Evolutionary conservation across 129 eudicot species (phyloP), one percentile per base, ranked within the genome.

Genomic region (Heracleum sosnowskyi): DNA sequence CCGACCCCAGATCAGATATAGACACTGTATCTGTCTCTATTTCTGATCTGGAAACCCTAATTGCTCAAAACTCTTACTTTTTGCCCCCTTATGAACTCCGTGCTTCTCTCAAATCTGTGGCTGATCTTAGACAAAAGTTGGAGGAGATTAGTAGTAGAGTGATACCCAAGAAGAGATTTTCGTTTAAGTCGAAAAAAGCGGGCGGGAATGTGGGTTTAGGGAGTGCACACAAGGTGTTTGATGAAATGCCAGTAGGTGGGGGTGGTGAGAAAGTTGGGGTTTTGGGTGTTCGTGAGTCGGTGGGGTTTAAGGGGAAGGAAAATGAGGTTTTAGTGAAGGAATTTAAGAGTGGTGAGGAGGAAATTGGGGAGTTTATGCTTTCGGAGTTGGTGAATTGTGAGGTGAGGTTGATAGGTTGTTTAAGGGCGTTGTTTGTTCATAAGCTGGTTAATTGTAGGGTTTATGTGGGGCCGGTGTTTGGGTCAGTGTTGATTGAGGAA

Each of bases 11-110:
- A 84, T 45, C 91, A 12, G 89, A 94, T 22, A 84, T 94, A 22
- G 86, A 90, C 33, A 60, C 46, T 11, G 78, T 87, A 11, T 88
- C 96, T 1, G 39, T 76, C 33, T 83, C 85, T n/a, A 94, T 94
- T 57, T 77, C 92, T 13, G 79, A 84, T 37, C 96, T 94, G 34
- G 98, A 91, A 78, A 87, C 84, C 75, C 84, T 94, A 10, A 82
- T 94, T 36, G 92, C 97, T 28, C 91, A 90, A 63, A 88, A 82
- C 73, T 91, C 97, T 6, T 88, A 91, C 87, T 89, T 87, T 79
- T 73, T 94, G 62, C 97, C 98, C 7, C 82, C 98, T 11, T 93
- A 87, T 73, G 97, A 91, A 77, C 88, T 93, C 64, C 91, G 93
- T 5, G 85, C 90, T 0, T 93, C 89, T 77, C 96, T 93, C 72